Base-by-base conservation (phyloP, 176 grass and related monocot species). In the Oryza punctata region DNA sequence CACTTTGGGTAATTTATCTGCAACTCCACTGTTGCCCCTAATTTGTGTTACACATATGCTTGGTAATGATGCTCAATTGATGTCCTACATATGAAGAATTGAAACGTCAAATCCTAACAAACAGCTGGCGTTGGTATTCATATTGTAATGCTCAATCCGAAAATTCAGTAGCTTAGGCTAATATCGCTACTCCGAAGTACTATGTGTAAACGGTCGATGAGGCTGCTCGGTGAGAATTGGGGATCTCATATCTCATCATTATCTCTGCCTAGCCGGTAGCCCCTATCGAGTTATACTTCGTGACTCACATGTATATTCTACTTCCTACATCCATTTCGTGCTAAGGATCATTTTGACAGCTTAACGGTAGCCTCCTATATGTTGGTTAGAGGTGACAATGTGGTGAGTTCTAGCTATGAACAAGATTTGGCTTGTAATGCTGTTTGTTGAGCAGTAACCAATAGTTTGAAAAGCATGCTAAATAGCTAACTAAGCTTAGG, bases 1-100 rank as follows among this genome's bases (percentile, higher is more conserved):
- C 59, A 91, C 82, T 27, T 70, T 98, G 74, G 91, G 96, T 97
- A 92, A 74, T 30, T 30, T 1, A 44, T 12, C 27, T 46, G 23
- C 46, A 69, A 23, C 37, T 44, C 27, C 15, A 73, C 27, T 69
- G 37, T 78, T 71, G 23, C 0, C 27, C 43, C 72, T 19, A 21
- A 52, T 70, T 79, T 32, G 25, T 13, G 35, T 10, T 12, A 24
- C 61, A 43, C 44, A 57, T 65, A 19, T 70, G 81, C 33, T 70
- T 52, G 63, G 44, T 81, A 7, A 61, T 23, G n/a, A 61, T 10
- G 57, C 32, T 32, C 26, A 27, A 10, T 67, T 40, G 66, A 33
- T 76, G 3, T 47, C 70, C 27, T 30, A 45, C 40, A 65, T 84
- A 59, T 32, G 73, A 23, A 41, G 7, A 63, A 41, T 8, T 29